Evolutionary conservation across 192 early-diverging fungal species (phyloP), one percentile per base, ranked within the genome.

Genomic region (Podila minutissima): DNA sequence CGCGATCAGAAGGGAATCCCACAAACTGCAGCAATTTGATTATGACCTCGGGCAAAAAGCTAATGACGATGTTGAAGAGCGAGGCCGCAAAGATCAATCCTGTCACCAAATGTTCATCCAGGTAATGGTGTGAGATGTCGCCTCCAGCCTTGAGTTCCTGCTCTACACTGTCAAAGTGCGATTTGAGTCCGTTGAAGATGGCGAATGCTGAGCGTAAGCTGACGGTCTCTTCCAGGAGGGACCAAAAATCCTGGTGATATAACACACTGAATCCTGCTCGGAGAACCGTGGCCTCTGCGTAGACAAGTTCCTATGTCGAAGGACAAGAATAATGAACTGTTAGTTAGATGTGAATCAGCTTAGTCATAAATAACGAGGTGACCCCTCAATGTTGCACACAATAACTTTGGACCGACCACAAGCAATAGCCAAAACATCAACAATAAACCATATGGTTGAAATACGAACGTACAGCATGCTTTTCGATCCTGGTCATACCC

Each of bases 71-170:
- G 58, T 94, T 95, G 76, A 96, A 96, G 57, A 87, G 74, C 6
- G 92, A 93, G 22, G 94, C 83, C 26, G 91, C 93, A 66, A 94
- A 88, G 24, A 92, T 88, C 2, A 96, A 86, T 46, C 94, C 95
- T 37, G 91, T 91, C 35, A 92, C 89, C 72, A 96, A 89, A 72
- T 95, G 92, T 53, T 89, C 93, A 73, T 97, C 96, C 33, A 97
- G 46, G 8, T 74, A 75, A 46, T 92, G 87, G 28, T 68, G 65
- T 1, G 74, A 65, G 5, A 86, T 74, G 29, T 89, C 84, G 63
- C 85, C 88, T 8, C 84, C 84, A 6, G 74, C 74, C 57, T 83
- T 75, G 5, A 84, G 87, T 62, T 90, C 85, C 61, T 82, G 79
- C 59, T 88, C 83, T 20, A 85, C 82, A 22, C 50, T 55, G 6